Evolutionary conservation across 441 rosid genomes (phyloP).

Genomic region (Macaranga tanarius): DNA sequence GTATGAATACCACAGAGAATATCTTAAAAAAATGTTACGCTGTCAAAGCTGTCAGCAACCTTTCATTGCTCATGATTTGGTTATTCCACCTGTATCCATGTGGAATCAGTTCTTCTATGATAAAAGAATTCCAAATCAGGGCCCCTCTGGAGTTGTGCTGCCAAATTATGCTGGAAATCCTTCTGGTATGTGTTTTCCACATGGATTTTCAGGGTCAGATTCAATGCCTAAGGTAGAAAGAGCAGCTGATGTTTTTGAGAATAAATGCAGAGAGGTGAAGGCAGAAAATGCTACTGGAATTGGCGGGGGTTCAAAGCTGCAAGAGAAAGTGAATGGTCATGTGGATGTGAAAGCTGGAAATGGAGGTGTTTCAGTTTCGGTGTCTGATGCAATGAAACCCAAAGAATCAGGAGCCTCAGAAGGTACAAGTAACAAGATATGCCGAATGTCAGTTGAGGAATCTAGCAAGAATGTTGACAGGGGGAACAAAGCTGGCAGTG

Average conservation of each 20-base stretch:
- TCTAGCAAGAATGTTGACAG: conserved; percentile 52
- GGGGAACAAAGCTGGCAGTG: conserved; percentile 42
- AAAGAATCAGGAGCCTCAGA: conserved; percentile 30
- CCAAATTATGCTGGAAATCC: conserved; percentile 33
- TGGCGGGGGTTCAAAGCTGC: conserved; percentile 11
- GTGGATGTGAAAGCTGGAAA: conserved; percentile 28
- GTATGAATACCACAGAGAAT: conserved; percentile 44
- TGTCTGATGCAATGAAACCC: conserved; percentile 29
- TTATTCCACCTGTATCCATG: conserved; percentile 29
- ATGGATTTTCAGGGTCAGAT: conserved; percentile 23
- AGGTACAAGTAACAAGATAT: conserved; percentile 44
- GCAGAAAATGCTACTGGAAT: conserved; percentile 27
- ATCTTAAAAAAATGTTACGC: conserved; percentile 31
- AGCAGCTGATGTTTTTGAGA: conserved; percentile 35
- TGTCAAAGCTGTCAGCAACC: conserved; percentile 55
- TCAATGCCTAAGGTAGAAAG: conserved; percentile 36
- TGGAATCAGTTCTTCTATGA: conserved; percentile 28
- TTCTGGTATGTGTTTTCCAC: conserved; percentile 26
- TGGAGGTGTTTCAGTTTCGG: conserved; percentile 29
- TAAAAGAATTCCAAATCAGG: conserved; percentile 38
- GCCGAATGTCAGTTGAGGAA: conserved; percentile 44
- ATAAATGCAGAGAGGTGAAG: conserved; percentile 38
- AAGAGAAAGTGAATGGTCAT: conserved; percentile 17
- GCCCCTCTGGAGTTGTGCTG: conserved; percentile 29
- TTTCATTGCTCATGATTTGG: conserved; percentile 49